Evolutionary conservation across 2,329 filamentous ascomycete species (phyloP).

Genomic region (Fusarium napiforme): DNA sequence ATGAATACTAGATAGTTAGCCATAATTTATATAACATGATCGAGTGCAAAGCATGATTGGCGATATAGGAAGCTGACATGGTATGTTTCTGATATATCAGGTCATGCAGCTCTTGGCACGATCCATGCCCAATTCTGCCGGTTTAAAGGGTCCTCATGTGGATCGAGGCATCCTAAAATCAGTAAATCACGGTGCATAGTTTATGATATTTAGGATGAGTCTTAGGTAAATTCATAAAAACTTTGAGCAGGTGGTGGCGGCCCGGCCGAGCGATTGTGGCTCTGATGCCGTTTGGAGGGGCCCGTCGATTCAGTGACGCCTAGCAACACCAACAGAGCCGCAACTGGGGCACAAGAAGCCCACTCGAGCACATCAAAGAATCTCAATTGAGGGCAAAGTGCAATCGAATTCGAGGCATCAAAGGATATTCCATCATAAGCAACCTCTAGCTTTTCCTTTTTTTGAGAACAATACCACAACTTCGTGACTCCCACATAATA

Average conservation of each 20-base stretch:
- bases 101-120: conserved; percentile 29
- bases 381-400: neutral
- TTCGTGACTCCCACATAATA: neutral
- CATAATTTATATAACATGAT: neutral
- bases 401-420: neutral
- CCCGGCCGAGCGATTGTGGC: neutral
- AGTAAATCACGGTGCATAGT: neutral
- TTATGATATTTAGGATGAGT: conserved; percentile 6
- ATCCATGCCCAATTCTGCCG: conserved; percentile 17
- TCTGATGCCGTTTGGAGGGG: conserved; percentile 5
- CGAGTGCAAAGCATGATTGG: neutral
- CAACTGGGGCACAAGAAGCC: neutral
- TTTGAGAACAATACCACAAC: neutral
- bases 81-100: conserved; percentile 26
- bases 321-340: conserved; percentile 9
- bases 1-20: neutral
- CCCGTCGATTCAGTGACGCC: neutral
- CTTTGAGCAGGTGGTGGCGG: neutral
- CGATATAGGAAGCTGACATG: neutral
- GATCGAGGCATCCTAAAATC: neutral
- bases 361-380: neutral
- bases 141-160: neutral
- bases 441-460: neutral
- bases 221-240: neutral
- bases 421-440: neutral